Evolutionary conservation across 768 basidiomycete species (phyloP).

Genomic region (Lactarius deliciosus): DNA sequence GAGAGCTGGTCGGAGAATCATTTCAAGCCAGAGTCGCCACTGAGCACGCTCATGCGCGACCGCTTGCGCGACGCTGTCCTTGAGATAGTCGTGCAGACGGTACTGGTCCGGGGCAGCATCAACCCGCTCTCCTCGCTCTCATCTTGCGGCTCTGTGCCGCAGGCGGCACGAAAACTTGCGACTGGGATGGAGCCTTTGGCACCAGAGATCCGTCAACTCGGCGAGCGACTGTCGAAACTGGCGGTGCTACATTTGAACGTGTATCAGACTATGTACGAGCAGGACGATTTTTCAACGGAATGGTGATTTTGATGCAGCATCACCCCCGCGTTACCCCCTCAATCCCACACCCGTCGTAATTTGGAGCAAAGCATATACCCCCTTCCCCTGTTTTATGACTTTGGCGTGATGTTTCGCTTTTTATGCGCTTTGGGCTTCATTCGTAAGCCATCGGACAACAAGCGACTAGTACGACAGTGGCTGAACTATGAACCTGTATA

Average conservation of each 20-base stretch:
- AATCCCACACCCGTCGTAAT: constrained; percentile 16
- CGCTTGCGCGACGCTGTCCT: constrained; percentile 66
- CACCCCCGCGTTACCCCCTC: constrained; percentile 23
- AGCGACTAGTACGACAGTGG: constrained; percentile 18
- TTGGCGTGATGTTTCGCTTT: constrained; percentile 26
- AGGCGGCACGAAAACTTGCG: constrained; percentile 22
- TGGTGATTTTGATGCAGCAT: constrained; percentile 22
- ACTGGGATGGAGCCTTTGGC: constrained; percentile 68
- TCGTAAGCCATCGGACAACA: constrained; percentile 18
- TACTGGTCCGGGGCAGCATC: constrained; percentile 45
- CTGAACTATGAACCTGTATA: constrained; percentile 23
- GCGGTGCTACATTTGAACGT: constrained; percentile 73
- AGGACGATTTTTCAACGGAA: constrained; percentile 47
- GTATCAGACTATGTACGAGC: constrained; percentile 76
- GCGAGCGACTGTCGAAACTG: constrained; percentile 69
- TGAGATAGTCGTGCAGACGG: constrained; percentile 51
- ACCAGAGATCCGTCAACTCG: constrained; percentile 66
- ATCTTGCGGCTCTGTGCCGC: constrained; percentile 34
- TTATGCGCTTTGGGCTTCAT: constrained; percentile 15
- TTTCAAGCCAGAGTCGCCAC: constrained; percentile 57
- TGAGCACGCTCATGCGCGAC: constrained; percentile 59
- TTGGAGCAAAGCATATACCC: constrained; percentile 27
- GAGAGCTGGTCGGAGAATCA: constrained; percentile 72
- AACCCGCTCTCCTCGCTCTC: constrained; percentile 10
- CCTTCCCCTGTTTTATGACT: constrained; percentile 7